Conservation (phyloP, 164 flowering plant genomes). For the Magnolia sinica region DNA sequence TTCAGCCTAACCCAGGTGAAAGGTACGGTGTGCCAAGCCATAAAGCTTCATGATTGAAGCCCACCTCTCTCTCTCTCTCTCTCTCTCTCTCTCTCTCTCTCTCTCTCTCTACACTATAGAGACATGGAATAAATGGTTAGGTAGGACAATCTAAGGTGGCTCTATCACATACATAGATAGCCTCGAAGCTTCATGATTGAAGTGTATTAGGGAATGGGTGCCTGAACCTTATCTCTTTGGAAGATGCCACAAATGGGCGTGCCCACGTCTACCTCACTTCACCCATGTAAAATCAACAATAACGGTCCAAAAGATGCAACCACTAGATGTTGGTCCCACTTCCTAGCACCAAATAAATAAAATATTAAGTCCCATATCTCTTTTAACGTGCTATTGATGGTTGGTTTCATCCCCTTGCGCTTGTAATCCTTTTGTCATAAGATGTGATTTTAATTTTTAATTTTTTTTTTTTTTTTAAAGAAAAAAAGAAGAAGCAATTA, state of each 20-base stretch:
- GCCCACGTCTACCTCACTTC: background rate
- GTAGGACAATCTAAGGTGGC: background rate
- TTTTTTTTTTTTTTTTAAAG: too few relatives aligned
- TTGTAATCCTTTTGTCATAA: background rate
- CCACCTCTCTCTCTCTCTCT: background rate
- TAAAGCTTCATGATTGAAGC: background rate
- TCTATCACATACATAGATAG: background rate
- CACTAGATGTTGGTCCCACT: background rate
- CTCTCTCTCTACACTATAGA: background rate
- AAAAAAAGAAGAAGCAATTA: background rate
- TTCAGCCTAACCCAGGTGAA: too few relatives aligned
- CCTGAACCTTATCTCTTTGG: background rate
- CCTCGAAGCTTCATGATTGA: conserved; percentile 1
- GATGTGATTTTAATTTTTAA: too few relatives aligned
- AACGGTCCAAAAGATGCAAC: background rate
- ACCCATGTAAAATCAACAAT: background rate
- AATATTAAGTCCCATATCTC: background rate
- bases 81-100: too few relatives aligned
- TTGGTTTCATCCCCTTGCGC: background rate
- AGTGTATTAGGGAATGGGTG: background rate
- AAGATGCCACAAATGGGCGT: conserved; percentile 3
- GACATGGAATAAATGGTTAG: conserved; percentile 3
- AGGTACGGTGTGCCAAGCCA: too few relatives aligned
- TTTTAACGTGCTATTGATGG: background rate
- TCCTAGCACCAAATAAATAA: background rate